Evolutionary conservation across 306 rosid genomes (phyloP), one percentile per base, ranked within the genome.

Genomic region (Arachis hypogaea): DNA sequence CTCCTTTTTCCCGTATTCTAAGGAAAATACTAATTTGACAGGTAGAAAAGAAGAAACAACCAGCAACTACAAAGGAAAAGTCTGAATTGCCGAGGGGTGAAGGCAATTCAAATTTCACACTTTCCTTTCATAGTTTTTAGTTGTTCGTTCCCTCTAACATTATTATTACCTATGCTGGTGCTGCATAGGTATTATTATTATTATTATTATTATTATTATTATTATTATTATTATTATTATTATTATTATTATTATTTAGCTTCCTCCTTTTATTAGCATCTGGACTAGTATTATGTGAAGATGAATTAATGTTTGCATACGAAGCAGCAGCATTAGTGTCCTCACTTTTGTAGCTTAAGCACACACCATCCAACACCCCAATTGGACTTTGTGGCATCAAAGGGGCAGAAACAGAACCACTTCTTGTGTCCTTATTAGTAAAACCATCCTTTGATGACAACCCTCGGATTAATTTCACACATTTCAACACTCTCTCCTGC

Each of bases 241-340:
- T 14, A 14, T 22, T 22, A 22, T 22, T 22, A 22, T 22, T 65
- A 67, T 49, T 80, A 85, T 83, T 86, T 71, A 82, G 85, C 84
- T 87, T 93, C 84, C 88, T 90, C 84, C 98, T 87, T 83, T 95
- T 95, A 60, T 95, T 95, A 60, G 94, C 79, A 58, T 83, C 85
- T 8, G 92, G 83, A 72, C 75, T 77, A 81, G 49, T 81, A 9
- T 80, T 86, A 83, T 89, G 85, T 52, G 93, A 85, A 71, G 93
- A 81, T 33, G 38, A 33, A 33, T 33, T 33, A 22, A 22, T 22
- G 42, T 80, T 88, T 54, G 85, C 85, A 85, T 86, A 89, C 73
- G 95, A 90, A 80, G 76, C 89, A 22, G 28, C 28, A 81, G 71
- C 86, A 74, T 86, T 76, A 60, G 80, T 82, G 58, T 87, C 97